Evolutionary conservation across 805 yeast species (phyloP).

Genomic region (Wickerhamomyces chambardii): DNA sequence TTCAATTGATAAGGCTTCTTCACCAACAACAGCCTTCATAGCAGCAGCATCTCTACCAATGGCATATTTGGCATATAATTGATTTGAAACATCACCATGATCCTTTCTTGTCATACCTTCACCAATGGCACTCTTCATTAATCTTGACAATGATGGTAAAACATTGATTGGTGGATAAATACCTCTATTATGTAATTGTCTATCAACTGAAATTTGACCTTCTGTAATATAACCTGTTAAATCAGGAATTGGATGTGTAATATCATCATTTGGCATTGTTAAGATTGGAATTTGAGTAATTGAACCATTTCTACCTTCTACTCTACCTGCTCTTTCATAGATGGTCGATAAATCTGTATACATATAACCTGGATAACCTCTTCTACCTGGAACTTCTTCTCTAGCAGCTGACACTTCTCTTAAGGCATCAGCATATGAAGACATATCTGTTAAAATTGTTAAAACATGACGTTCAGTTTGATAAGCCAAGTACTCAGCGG

Average conservation of each 20-base stretch:
- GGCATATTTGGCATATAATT: constrained; percentile 97
- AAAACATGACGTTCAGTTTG: constrained; percentile 99
- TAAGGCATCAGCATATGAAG: constrained; percentile 98
- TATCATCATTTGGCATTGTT: constrained; percentile 99
- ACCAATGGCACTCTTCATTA: constrained; percentile 99
- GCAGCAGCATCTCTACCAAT: constrained; percentile 99
- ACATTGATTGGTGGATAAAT: constrained; percentile 98
- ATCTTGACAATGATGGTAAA: constrained; percentile 92
- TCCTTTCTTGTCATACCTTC: constrained; percentile 99
- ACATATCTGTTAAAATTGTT: constrained; percentile 98
- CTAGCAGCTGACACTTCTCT: constrained; percentile 99
- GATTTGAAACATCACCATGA: constrained; percentile 99
- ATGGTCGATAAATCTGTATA: constrained; percentile 98
- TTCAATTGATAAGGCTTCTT: constrained; percentile 95
- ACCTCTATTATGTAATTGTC: constrained; percentile 95
- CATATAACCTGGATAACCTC: constrained; percentile 99
- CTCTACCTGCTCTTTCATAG: constrained; percentile 99
- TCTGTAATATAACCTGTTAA: constrained; percentile 99
- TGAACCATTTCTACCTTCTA: constrained; percentile 99
- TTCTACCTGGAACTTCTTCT: constrained; percentile 99
- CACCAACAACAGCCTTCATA: constrained; percentile 99
- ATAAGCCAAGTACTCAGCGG: constrained; percentile 97
- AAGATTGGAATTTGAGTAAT: constrained; percentile 98
- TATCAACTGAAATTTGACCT: constrained; percentile 96
- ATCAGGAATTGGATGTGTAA: constrained; percentile 99